phyloP scores from a whole-genome alignment of 2,329 filamentous ascomycete species.

The Helotiales sp. region DNA sequence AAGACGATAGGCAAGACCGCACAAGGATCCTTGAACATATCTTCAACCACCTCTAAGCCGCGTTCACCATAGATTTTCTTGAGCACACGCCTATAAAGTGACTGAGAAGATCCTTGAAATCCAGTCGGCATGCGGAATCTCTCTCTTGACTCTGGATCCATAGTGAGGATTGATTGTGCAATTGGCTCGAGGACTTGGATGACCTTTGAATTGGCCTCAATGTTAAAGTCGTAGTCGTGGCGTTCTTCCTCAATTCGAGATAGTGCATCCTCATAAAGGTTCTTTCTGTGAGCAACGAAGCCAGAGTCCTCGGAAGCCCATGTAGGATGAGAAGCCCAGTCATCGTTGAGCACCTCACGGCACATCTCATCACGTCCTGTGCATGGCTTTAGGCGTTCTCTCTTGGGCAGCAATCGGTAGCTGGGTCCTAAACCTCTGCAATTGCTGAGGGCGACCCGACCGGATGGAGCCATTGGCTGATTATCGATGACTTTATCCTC shows the following conservation, averaged over 20 bases:
- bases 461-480: constrained; percentile 70
- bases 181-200: constrained; percentile 96
- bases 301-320: constrained; percentile 98
- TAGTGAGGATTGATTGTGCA: constrained; percentile 82
- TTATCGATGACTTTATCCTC: constrained; percentile 80
- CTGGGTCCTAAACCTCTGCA: constrained; percentile 95
- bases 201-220: constrained; percentile 90
- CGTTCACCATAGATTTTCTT: constrained; percentile 97
- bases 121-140: constrained; percentile 78
- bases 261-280: constrained; percentile 88
- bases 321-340: constrained; percentile 97
- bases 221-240: constrained; percentile 98
- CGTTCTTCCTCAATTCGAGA: constrained; percentile 97
- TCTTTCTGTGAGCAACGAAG: constrained; percentile 97
- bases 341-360: constrained; percentile 89
- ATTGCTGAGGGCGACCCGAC: constrained; percentile 89
- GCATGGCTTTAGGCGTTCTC: constrained; percentile 87
- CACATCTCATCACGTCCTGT: constrained; percentile 95
- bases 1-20: constrained; percentile 87
- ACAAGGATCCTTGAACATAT: constrained; percentile 82
- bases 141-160: constrained; percentile 71
- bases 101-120: constrained; percentile 89
- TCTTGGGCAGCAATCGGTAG: constrained; percentile 87
- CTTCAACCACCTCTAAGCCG: constrained; percentile 80
- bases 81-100: constrained; percentile 94